A percentile compares a stretch with the other conserved stretches of the same genome.
phyloP scores from a whole-genome alignment of 75 land plant genomes.

The Pinus taeda region DNA sequence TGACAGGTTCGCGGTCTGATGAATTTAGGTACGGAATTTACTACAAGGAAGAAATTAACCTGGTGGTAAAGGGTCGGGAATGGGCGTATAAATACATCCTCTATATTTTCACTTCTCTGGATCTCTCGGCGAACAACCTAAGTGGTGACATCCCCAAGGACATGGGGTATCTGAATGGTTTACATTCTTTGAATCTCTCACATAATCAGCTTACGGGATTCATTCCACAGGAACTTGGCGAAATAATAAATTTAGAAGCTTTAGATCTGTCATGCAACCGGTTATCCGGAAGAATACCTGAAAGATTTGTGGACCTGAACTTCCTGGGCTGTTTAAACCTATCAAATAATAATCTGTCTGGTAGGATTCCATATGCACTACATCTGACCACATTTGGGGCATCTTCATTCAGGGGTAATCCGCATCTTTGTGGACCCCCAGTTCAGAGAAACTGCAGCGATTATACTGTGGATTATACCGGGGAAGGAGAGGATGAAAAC shows the following conservation, averaged over 20 bases:
- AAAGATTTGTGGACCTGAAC: neutral
- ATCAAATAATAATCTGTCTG: slow-evolving; percentile 11
- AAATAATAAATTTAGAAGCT: neutral
- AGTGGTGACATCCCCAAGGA: slow-evolving; percentile 8
- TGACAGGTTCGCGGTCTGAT: neutral
- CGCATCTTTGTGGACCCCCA: neutral
- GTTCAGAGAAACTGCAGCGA: too few relatives aligned
- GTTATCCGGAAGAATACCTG: neutral
- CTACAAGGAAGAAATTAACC: neutral
- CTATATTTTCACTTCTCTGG: neutral
- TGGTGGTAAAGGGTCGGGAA: neutral
- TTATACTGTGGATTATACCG: too few relatives aligned
- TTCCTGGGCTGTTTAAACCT: slow-evolving; percentile 5
- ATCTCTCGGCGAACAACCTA: neutral
- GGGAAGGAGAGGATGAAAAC: neutral
- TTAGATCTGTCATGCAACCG: slow-evolving; percentile 7
- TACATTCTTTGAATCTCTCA: neutral
- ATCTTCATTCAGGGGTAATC: neutral
- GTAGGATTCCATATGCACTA: neutral
- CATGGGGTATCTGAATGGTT: neutral
- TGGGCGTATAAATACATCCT: neutral
- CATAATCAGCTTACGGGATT: slow-evolving; percentile 8
- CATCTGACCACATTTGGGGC: neutral
- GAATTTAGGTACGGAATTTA: neutral
- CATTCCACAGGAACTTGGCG: neutral